These are phyloP conservation scores for carrot (Daucus carota) DNA, from an alignment of 129 eudicot species.

Conservation along the genomic window DH1_v3.0 NC_030385.2:41069001-41069500, in stretches of 20 bases:
- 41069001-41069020: conserved; percentile 99
- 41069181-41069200: no score
- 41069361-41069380: neutral
- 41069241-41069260: no score
- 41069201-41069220: no score
- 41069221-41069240: no score
- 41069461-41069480: neutral
- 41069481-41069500: neutral
- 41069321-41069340: neutral
- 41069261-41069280: no score
- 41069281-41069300: no score
- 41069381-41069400: neutral
- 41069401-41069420: neutral
- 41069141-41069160: no score
- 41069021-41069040: conserved; percentile 79
- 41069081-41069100: neutral
- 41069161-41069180: no score
- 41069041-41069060: conserved; percentile 47
- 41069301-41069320: no score
- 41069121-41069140: no score
- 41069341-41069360: neutral
- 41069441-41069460: no score
- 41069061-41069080: neutral
- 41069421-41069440: neutral
- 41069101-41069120: neutral